Conservation (phyloP, 352 stramenopile genomes). For the Globisporangium canariense region DNA sequence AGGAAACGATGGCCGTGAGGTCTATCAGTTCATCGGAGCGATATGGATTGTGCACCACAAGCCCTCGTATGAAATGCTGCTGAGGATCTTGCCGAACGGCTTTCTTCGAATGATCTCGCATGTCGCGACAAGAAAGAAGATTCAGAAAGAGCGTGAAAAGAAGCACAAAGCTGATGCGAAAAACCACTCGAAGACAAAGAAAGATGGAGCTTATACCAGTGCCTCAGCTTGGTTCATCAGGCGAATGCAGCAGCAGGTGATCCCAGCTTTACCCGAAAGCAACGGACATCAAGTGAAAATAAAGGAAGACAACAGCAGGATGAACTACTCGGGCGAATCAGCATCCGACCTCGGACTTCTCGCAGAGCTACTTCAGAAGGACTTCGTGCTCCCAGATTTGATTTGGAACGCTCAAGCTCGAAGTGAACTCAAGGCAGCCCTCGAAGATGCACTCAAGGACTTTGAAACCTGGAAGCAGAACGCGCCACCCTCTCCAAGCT, state of each 20-base stretch:
- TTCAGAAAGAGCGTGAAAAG: constrained; percentile 54
- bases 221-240: constrained; percentile 60
- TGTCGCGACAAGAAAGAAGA: constrained; percentile 50
- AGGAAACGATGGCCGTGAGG: constrained; percentile 49
- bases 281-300: constrained; percentile 20
- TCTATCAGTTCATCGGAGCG: constrained; percentile 67
- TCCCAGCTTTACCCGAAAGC: constrained; percentile 31
- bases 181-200: constrained; percentile 24
- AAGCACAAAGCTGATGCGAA: constrained; percentile 26
- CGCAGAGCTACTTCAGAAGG: constrained; percentile 59
- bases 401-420: constrained; percentile 72
- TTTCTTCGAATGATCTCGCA: constrained; percentile 78
- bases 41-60: constrained; percentile 82
- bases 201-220: constrained; percentile 15
- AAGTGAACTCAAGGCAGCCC: constrained; percentile 45
- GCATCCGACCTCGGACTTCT: constrained; percentile 61
- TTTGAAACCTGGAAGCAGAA: constrained; percentile 49
- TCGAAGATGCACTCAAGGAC: constrained; percentile 40
- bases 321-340: constrained; percentile 78
- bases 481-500: constrained; percentile 14
- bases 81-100: constrained; percentile 56
- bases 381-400: constrained; percentile 75
- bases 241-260: constrained; percentile 63
- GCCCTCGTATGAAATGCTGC: constrained; percentile 64
- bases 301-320: constrained; percentile 48